These are phyloP conservation scores for Trametes gibbosa DNA, from an alignment of 768 basidiomycete genomes.

Conservation along the genomic window DNA sequence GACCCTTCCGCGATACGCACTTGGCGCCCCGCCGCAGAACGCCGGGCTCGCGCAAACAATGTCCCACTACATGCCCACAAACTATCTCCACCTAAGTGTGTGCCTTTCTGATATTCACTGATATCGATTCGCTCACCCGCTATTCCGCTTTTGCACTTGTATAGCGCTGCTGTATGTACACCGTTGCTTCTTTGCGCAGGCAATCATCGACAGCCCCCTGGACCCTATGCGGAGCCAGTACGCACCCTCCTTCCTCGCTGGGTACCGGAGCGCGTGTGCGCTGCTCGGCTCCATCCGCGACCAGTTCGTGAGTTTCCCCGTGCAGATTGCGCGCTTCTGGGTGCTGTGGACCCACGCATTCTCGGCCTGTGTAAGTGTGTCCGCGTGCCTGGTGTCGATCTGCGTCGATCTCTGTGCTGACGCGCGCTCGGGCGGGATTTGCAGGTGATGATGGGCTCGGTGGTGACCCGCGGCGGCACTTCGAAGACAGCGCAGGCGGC, in stretches of 20 bases:
- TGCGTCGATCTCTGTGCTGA: slow-evolving; percentile 45
- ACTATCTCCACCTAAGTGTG: slow-evolving; percentile 60
- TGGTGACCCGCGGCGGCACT: slow-evolving; percentile 64
- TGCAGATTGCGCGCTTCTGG: slow-evolving; percentile 63
- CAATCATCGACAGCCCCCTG: slow-evolving; percentile 60
- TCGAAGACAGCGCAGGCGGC: slow-evolving; percentile 74
- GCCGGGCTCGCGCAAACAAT: slow-evolving; percentile 59
- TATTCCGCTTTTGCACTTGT: slow-evolving; percentile 43
- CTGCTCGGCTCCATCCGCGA: slow-evolving; percentile 47
- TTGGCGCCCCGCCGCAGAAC: slow-evolving; percentile 46
- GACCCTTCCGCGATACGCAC: slow-evolving; percentile 60
- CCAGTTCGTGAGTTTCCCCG: slow-evolving; percentile 56
- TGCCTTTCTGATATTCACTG: background rate
- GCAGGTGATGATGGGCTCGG: slow-evolving; percentile 73
- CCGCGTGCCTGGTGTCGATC: slow-evolving; percentile 50
- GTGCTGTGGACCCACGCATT: slow-evolving; percentile 58
- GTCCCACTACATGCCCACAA: slow-evolving; percentile 73
- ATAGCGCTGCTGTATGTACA: slow-evolving; percentile 67
- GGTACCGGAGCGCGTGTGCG: slow-evolving; percentile 69
- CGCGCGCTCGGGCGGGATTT: background rate
- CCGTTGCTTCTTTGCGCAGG: slow-evolving; percentile 67
- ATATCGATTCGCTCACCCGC: slow-evolving; percentile 21
- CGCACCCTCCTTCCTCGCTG: slow-evolving; percentile 70
- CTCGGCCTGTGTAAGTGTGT: slow-evolving; percentile 38
- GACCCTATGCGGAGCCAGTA: slow-evolving; percentile 70